Evolutionary conservation across 805 yeast species (phyloP).

Genomic region (Candida maesae): DNA sequence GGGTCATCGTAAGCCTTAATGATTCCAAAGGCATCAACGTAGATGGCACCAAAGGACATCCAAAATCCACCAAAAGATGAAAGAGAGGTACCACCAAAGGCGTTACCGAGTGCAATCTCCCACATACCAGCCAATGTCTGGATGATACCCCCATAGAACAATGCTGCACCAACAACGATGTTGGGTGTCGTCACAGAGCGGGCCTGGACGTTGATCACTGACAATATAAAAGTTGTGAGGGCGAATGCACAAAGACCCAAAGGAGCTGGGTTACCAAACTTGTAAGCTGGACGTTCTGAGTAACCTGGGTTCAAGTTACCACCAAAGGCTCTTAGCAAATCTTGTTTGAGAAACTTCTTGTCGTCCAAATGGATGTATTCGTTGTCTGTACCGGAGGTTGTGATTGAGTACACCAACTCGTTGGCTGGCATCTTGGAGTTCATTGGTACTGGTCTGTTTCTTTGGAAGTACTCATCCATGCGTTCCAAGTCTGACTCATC

Average conservation of each 20-base stretch:
- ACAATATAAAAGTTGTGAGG: conserved; percentile 47
- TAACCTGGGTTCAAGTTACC: conserved; percentile 68
- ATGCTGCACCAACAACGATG: conserved; percentile 56
- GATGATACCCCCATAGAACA: conserved; percentile 60
- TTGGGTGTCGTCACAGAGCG: conserved; percentile 53
- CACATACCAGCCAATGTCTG: conserved; percentile 65
- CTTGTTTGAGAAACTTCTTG: conserved; percentile 36
- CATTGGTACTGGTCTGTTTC: conserved; percentile 10
- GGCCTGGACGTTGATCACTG: conserved; percentile 51
- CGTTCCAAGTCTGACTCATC: conserved; percentile 14
- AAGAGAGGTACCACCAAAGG: conserved; percentile 54
- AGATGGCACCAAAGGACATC: conserved; percentile 61
- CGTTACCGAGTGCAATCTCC: conserved; percentile 59
- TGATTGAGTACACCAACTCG: conserved; percentile 20
- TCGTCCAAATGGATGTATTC: conserved; percentile 26
- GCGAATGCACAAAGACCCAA: conserved; percentile 45
- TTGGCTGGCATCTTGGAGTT: conserved; percentile 10
- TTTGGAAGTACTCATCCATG: conserved; percentile 12
- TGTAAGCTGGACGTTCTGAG: conserved; percentile 43
- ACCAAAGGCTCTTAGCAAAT: conserved; percentile 59
- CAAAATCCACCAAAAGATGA: conserved; percentile 53
- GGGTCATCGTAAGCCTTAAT: conserved; percentile 36
- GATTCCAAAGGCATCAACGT: conserved; percentile 50
- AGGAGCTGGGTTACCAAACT: conserved; percentile 62
- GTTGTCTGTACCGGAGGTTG: conserved; percentile 26